phyloP scores from a whole-genome alignment of 257 asterid species.

The Avicennia marina region DNA sequence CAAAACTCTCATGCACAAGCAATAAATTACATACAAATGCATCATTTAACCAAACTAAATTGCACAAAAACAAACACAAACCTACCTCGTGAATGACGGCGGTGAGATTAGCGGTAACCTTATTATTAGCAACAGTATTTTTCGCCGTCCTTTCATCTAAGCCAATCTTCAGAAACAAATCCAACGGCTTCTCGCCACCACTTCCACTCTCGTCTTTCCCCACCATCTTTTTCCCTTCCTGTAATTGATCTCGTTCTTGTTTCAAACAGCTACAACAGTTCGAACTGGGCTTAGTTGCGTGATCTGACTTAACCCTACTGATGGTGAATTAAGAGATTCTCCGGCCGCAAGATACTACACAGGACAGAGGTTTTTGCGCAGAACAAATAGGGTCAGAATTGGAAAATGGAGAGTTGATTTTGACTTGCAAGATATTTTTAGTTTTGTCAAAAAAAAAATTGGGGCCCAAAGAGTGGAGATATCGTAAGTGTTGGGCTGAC shows the following conservation, averaged over 20 bases:
- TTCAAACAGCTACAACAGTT: too few relatives aligned
- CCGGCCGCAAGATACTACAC: not conserved
- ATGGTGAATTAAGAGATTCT: constrained; percentile 7
- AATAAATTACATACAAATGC: constrained; percentile 9
- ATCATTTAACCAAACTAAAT: not conserved
- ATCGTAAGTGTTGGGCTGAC: too few relatives aligned
- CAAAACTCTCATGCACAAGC: constrained; percentile 22
- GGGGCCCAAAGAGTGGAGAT: too few relatives aligned
- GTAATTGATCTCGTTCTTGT: too few relatives aligned
- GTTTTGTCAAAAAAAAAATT: too few relatives aligned
- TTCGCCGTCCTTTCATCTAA: constrained; percentile 47
- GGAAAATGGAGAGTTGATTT: constrained; percentile 12
- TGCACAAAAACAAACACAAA: not conserved
- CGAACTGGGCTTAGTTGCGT: too few relatives aligned
- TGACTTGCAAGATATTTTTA: not conserved
- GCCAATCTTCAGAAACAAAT: constrained; percentile 48
- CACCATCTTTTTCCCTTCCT: constrained; percentile 16
- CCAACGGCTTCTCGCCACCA: constrained; percentile 29
- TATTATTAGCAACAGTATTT: constrained; percentile 50
- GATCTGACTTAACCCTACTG: constrained; percentile 22
- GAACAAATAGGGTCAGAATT: constrained; percentile 26
- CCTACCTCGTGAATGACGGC: constrained; percentile 51
- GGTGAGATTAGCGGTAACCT: constrained; percentile 46
- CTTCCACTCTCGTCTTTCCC: constrained; percentile 22
- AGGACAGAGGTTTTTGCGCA: constrained; percentile 20